These are phyloP conservation scores for Fusarium denticulatum DNA, from an alignment of 2,329 filamentous ascomycete genomes.

Conservation along the genomic window DNA sequence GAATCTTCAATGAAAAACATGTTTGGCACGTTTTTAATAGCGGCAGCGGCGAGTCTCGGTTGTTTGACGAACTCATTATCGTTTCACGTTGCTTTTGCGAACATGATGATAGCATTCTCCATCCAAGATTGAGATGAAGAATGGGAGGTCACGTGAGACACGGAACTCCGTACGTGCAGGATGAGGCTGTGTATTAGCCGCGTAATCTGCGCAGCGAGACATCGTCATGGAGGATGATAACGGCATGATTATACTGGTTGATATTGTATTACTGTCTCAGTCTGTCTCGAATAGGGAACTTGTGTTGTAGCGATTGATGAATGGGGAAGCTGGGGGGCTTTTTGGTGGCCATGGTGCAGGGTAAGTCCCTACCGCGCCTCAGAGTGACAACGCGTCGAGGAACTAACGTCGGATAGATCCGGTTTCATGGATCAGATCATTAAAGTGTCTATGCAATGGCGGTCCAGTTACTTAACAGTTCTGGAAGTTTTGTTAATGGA, in stretches of 20 bases:
- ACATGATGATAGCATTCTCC: neutral
- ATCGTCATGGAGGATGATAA: neutral
- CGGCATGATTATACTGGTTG: neutral
- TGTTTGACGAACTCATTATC: conserved; percentile 12
- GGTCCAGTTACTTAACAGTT: accelerated
- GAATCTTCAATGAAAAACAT: conserved; percentile 47
- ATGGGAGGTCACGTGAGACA: neutral
- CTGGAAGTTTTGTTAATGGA: neutral
- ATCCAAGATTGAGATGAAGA: neutral
- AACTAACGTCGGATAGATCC: neutral
- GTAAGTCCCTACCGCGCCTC: neutral
- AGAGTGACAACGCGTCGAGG: neutral
- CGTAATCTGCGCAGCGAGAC: neutral
- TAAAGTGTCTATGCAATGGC: accelerated
- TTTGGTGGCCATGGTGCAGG: neutral
- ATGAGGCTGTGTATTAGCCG: conserved; percentile 9
- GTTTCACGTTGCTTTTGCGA: neutral
- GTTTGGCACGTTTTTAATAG: conserved; percentile 46
- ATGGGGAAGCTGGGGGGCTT: neutral
- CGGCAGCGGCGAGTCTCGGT: neutral
- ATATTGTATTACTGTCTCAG: accelerated
- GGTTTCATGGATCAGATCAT: neutral
- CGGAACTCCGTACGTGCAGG: neutral
- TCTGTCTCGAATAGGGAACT: accelerated
- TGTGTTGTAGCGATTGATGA: neutral